A percentile compares a stretch with the other conserved stretches of the same genome.
phyloP scores from a whole-genome alignment of 495 filamentous ascomycete species.

The Podospora pseudopauciseta region DNA sequence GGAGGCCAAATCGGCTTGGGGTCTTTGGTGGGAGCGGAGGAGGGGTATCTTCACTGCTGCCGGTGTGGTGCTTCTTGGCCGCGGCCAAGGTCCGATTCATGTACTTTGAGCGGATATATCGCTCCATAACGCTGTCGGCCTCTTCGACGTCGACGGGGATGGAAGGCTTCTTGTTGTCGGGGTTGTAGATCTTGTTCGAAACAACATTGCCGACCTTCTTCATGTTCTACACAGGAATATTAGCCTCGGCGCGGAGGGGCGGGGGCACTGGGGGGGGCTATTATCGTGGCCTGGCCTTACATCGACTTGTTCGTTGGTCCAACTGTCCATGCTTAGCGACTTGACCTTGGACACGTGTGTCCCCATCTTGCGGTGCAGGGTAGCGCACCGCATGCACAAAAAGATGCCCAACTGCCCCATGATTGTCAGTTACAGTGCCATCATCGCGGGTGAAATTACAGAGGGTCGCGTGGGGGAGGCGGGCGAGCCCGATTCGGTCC shows the following conservation, averaged over 20 bases:
- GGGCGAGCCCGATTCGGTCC: background rate
- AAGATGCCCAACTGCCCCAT: slow-evolving; percentile 78
- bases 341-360: slow-evolving; percentile 99
- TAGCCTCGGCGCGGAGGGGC: slow-evolving; percentile 16
- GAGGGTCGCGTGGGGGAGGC: background rate
- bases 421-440: slow-evolving; percentile 18
- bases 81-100: slow-evolving; percentile 48
- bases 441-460: background rate
- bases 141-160: slow-evolving; percentile 88
- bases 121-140: slow-evolving; percentile 86
- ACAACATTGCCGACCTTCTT: slow-evolving; percentile 79
- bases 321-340: slow-evolving; percentile 95
- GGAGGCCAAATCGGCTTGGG: slow-evolving; percentile 69
- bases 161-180: slow-evolving; percentile 71
- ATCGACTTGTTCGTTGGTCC: slow-evolving; percentile 93
- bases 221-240: slow-evolving; percentile 65
- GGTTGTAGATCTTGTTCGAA: slow-evolving; percentile 86
- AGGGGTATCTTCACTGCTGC: slow-evolving; percentile 54
- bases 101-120: slow-evolving; percentile 92
- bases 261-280: background rate
- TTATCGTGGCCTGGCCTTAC: slow-evolving; percentile 48
- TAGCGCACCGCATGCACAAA: slow-evolving; percentile 95
- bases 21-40: slow-evolving; percentile 86
- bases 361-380: slow-evolving; percentile 92
- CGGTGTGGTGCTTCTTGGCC: slow-evolving; percentile 40